Evolutionary conservation across 108 stramenopile species (phyloP), one percentile per base, ranked within the genome.

Genomic region (Discostella pseudostelligera): DNA sequence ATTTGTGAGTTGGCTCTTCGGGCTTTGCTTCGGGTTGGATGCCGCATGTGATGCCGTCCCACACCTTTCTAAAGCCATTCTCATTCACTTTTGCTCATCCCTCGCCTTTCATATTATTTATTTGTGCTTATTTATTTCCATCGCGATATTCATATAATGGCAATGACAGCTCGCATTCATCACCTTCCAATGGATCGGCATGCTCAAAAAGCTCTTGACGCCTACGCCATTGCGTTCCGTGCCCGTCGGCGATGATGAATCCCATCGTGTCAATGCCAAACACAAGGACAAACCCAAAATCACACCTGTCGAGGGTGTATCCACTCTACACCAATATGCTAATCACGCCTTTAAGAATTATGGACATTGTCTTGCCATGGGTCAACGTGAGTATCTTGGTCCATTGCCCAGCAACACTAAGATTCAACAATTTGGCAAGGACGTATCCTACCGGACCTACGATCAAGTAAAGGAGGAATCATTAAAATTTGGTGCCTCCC

Each of bases 181-280:
- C 42, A 89, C 89, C 56, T 89, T 94, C 65, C 80, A 84, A 63
- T 91, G 90, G 93, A 50, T 94, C 59, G 75, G 74, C 42, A 72
- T 81, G 56, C 22, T 95, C 56, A 82, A 81, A 63, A 85, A 86
- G 48, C 26, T 83, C 48, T 53, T 84, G 1, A 58, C 76, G 14
- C 35, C 75, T 21, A 74, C 80, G 37, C 74, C 79, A 8, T 11
- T 88, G 21, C 84, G 89, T 28, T 81, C 91, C 26, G 78, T 89
- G 28, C 87, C 91, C 32, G 80, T 87, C 13, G 80, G 40, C 6
- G 86, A 83, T 50, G 86, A 87, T 57, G 67, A 76, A 25, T 72
- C 81, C 20, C 88, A 89, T 56, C 87, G 91, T 56, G 81, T 88
- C 67, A 56, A 81, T 36, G 60, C 83, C 17, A 61, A 74, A 36